These are phyloP conservation scores for Tribonema minus DNA, from an alignment of 108 stramenopile species.

Conservation along the genomic window DNA sequence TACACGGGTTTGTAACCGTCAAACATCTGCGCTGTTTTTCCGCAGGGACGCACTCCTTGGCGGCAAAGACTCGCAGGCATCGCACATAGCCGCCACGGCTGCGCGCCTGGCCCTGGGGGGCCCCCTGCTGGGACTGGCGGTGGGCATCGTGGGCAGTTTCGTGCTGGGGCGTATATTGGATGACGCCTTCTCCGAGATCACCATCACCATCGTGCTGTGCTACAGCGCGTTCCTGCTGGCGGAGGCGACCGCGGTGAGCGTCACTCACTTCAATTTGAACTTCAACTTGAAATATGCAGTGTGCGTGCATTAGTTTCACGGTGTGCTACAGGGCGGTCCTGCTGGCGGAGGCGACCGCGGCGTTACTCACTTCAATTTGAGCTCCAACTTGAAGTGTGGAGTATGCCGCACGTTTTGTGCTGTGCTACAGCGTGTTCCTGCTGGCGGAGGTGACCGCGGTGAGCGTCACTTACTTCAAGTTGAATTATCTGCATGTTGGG, in stretches of 20 bases:
- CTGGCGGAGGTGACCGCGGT: slow-evolving; percentile 59
- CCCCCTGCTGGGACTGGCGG: slow-evolving; percentile 62
- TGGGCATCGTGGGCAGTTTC: slow-evolving; percentile 22
- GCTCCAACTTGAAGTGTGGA: too few species aligned
- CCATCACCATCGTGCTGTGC: slow-evolving; percentile 67
- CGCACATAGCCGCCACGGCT: slow-evolving; percentile 55
- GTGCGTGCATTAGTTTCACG: too few species aligned
- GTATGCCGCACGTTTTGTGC: too few species aligned
- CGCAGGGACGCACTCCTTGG: slow-evolving; percentile 52
- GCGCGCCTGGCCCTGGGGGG: slow-evolving; percentile 73
- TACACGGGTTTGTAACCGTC: too few species aligned
- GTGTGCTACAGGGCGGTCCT: too few species aligned
- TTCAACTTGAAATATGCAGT: slow-evolving; percentile 38
- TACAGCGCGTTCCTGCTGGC: slow-evolving; percentile 74
- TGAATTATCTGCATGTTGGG: slow-evolving; percentile 29
- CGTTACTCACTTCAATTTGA: too few species aligned
- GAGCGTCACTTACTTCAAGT: too few species aligned
- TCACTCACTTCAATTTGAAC: too few species aligned
- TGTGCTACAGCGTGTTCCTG: slow-evolving; percentile 77
- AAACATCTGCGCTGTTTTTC: too few species aligned
- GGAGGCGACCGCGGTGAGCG: slow-evolving; percentile 53
- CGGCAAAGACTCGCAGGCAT: slow-evolving; percentile 44
- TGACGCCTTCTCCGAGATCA: slow-evolving; percentile 60
- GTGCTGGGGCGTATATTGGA: slow-evolving; percentile 20
- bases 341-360: too few species aligned